Percentiles rank a stretch among this genome's conserved stretches.
Conservation (phyloP, 345 rosid genomes). For the Aegle marmelos region DNA sequence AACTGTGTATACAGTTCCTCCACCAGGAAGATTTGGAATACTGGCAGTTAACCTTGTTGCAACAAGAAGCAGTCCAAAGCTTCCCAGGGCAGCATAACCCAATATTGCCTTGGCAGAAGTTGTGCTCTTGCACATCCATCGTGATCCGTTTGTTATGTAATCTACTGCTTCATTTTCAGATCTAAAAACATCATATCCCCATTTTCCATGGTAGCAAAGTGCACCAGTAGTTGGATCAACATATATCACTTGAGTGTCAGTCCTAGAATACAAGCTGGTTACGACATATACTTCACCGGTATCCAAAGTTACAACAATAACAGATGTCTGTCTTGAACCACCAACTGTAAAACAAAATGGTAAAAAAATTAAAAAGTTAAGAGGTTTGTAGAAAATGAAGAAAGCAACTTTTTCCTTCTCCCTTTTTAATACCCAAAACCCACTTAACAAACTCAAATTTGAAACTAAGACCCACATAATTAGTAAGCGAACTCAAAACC, state of each 20-base stretch:
- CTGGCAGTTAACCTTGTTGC: conserved; percentile 75
- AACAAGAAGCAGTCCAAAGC: conserved; percentile 74
- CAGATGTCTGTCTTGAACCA: conserved; percentile 65
- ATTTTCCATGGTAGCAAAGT: conserved; percentile 63
- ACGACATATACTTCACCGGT: conserved; percentile 76
- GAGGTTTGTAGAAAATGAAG: background rate
- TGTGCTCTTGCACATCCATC: conserved; percentile 45
- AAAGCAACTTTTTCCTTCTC: background rate
- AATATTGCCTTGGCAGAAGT: conserved; percentile 65
- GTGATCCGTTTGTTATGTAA: conserved; percentile 63
- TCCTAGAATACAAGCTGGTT: conserved; percentile 58
- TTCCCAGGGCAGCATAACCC: conserved; percentile 87
- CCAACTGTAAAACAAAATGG: conserved; percentile 35
- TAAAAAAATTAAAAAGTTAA: background rate
- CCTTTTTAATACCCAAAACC: background rate
- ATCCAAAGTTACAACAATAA: conserved; percentile 68
- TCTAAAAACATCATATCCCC: conserved; percentile 62
- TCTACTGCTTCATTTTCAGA: conserved; percentile 82
- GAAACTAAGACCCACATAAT: background rate
- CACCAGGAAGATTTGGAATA: conserved; percentile 84
- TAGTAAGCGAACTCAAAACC: background rate
- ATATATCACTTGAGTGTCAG: conserved; percentile 74
- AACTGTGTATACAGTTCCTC: conserved; percentile 84
- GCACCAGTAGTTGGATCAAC: conserved; percentile 87
- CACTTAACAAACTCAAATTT: background rate